Conservation (phyloP, 1,284 basidiomycete genomes). For the Peniophora sp. region DNA sequence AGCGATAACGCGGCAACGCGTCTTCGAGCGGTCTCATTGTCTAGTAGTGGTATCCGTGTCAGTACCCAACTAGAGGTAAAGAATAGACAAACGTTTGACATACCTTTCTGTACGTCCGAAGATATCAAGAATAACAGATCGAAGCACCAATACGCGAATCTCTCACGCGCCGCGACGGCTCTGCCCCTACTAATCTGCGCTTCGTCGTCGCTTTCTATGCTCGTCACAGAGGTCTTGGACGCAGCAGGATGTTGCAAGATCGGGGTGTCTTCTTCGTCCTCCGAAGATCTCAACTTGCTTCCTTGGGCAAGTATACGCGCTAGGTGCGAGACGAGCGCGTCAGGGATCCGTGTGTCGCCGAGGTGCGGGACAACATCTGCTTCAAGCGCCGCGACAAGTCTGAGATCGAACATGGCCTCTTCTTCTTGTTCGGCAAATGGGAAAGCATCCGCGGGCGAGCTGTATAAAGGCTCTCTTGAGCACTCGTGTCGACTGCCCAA, state of each 20-base stretch:
- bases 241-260: background rate
- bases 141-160: constrained; percentile 92
- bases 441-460: constrained; percentile 46
- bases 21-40: too few relatives aligned
- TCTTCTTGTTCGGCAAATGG: constrained; percentile 58
- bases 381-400: constrained; percentile 74
- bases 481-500: too few relatives aligned
- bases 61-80: constrained; percentile 1
- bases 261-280: constrained; percentile 13
- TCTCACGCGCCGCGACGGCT: constrained; percentile 64
- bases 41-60: too few relatives aligned
- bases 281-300: constrained; percentile 57
- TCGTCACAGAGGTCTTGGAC: background rate
- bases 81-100: constrained; percentile 10
- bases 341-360: constrained; percentile 63
- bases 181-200: constrained; percentile 50
- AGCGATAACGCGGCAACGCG: constrained; percentile 67
- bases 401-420: constrained; percentile 86
- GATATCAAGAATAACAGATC: constrained; percentile 82
- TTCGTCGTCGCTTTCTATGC: constrained; percentile 17
- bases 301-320: constrained; percentile 71
- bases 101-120: constrained; percentile 55
- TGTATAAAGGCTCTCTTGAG: constrained; percentile 17
- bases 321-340: constrained; percentile 63
- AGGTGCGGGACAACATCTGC: constrained; percentile 73